Conservation (phyloP, 1,139 yeast species). For the Candida neerlandica region DNA sequence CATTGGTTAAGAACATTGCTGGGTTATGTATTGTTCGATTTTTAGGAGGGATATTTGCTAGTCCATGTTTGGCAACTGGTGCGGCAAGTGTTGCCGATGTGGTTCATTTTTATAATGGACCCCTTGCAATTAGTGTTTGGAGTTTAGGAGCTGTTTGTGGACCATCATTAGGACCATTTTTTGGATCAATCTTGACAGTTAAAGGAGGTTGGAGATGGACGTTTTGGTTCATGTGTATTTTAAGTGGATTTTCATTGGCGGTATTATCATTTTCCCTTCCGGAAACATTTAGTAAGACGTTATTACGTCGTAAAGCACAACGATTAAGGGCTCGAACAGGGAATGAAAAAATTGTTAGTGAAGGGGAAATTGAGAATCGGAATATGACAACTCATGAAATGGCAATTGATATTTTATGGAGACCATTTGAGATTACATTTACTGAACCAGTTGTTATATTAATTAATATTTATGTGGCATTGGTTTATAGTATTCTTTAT, state of each 20-base stretch:
- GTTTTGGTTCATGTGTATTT: constrained; percentile 45
- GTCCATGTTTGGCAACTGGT: constrained; percentile 41
- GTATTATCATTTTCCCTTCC: constrained; percentile 44
- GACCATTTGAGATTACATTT: constrained; percentile 35
- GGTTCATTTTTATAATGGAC: constrained; percentile 26
- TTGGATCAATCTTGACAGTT: constrained; percentile 30
- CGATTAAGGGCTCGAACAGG: constrained; percentile 51
- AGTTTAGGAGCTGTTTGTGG: constrained; percentile 35
- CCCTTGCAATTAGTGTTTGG: constrained; percentile 33
- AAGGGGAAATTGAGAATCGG: constrained; percentile 44
- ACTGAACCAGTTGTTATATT: constrained; percentile 36
- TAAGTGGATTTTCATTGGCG: constrained; percentile 36
- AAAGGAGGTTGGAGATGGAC: constrained; percentile 46
- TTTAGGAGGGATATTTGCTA: constrained; percentile 38
- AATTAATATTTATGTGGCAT: constrained; percentile 32
- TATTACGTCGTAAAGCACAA: constrained; percentile 49
- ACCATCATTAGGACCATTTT: constrained; percentile 37
- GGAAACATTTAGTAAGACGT: constrained; percentile 51
- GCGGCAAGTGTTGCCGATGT: constrained; percentile 40
- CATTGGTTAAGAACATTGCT: constrained; percentile 32
- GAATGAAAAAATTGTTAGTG: constrained; percentile 37
- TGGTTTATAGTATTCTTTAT: constrained; percentile 33
- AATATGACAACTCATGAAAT: constrained; percentile 27
- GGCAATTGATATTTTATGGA: constrained; percentile 26
- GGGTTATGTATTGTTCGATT: constrained; percentile 36